A percentile compares a stretch with the other conserved stretches of the same genome.
phyloP scores from a whole-genome alignment of 108 stramenopile genomes.

The Skeletonema tropicum region DNA sequence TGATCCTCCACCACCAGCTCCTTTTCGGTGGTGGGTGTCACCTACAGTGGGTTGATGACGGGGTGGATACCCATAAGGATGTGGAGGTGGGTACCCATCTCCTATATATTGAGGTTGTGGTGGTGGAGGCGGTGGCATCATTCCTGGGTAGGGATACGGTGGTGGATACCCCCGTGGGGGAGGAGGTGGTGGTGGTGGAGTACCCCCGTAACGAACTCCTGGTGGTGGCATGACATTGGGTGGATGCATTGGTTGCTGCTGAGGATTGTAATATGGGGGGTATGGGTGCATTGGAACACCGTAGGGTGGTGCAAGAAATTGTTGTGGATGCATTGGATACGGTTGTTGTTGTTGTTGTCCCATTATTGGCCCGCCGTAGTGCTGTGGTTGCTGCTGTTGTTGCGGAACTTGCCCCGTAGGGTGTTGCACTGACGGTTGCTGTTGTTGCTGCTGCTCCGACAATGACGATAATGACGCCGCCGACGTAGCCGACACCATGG shows the following conservation, averaged over 20 bases:
- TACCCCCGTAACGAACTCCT: conserved; percentile 25
- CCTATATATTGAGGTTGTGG: conserved; percentile 5
- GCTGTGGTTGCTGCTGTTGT: not conserved
- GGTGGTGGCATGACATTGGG: conserved; percentile 30
- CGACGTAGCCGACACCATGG: conserved; percentile 20
- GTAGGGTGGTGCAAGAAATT: not conserved
- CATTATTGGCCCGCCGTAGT: conserved; percentile 9
- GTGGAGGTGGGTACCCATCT: conserved; percentile 5
- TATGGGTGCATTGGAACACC: conserved; percentile 18
- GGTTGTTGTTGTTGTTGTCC: not conserved
- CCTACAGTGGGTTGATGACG: not conserved
- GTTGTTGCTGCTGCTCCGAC: conserved; percentile 16
- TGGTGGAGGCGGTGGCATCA: not conserved
- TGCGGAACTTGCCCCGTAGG: not conserved
- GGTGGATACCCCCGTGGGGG: conserved; percentile 28
- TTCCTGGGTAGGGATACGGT: conserved; percentile 7
- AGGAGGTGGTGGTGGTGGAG: conserved; percentile 31
- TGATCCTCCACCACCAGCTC: not conserved
- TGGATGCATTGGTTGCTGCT: conserved; percentile 36
- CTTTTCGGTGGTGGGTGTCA: not conserved
- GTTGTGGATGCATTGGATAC: not conserved
- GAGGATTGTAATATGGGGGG: conserved; percentile 48
- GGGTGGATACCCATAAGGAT: conserved; percentile 5
- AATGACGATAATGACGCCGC: conserved; percentile 40
- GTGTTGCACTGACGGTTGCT: not conserved